Evolutionary conservation across 1,284 basidiomycete genomes (phyloP), one percentile per base, ranked within the genome.

Genomic region (Ganoderma meredithae): DNA sequence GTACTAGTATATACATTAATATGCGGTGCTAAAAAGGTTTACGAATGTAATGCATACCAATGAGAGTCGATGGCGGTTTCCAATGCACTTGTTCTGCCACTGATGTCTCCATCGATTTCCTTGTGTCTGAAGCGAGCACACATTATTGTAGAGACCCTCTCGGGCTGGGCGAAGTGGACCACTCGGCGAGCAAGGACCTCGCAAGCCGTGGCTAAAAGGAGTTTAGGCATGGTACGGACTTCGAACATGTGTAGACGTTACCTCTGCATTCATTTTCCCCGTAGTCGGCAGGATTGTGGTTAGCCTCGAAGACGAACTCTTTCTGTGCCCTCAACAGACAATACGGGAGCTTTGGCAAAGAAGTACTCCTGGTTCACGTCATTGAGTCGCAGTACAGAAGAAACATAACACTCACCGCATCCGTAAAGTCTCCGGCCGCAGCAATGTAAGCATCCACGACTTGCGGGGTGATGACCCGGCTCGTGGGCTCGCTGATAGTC

Each of bases 151-250:
- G 87, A 84, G 33, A 95, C 80, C 63, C 86, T 85, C 62, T 95
- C 93, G 7, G 83, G 81, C 0, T 90, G 82, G 12, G 88, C 78
- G 49, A 84, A 79, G 77, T 96, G 94, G 12, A 96, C 85, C 62
- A 97, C 90, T 67, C 91, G 85, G 62, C 95, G 88, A 4, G 96
- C 96, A 19, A 98, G 82, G 1, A 95, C 92, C 80, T 98, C 96
- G 75, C 96, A 97, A 2, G 96, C 93, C 40, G 86, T 85, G 58
- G 92, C 95, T 91, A 39, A 44, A 60, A 60, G 9, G 19, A 25
- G 43, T 39, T 33, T 22, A 66, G 12, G 60, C n/a, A 63, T 41
- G 7, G 55, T 44, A 17, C 56, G 10, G 3, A 60, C 27, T 10
- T 33, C 12, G 17, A 19, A 19, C 3, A 12, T 40, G 7, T 17